These are phyloP conservation scores for Zostera marina DNA, from an alignment of 116 monocot species.

Conservation along the genomic window DNA sequence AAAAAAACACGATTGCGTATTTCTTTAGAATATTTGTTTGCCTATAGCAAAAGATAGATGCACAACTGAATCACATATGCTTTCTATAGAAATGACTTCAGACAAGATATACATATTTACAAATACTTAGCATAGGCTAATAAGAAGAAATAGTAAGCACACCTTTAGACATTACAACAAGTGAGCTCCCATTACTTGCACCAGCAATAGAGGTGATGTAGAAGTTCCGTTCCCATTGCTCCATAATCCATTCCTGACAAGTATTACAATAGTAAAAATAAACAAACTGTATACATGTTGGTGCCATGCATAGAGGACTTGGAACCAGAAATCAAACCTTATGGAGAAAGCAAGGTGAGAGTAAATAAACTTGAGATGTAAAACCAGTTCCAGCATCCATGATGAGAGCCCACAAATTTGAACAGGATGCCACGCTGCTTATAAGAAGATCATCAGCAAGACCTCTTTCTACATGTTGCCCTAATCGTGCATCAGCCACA, in stretches of 20 bases:
- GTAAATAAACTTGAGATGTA: constrained; percentile 77
- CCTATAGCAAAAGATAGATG: too few relatives aligned
- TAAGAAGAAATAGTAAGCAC: constrained; percentile 13
- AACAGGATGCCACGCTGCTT: constrained; percentile 76
- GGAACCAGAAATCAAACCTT: constrained; percentile 32
- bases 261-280: background rate
- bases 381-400: constrained; percentile 98
- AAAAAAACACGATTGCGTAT: background rate
- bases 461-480: constrained; percentile 78
- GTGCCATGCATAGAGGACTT: background rate
- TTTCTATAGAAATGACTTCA: background rate
- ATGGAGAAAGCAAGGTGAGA: constrained; percentile 64
- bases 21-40: background rate
- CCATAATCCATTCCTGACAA: constrained; percentile 89
- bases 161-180: constrained; percentile 99
- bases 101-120: background rate
- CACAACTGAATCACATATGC: background rate
- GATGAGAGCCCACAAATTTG: constrained; percentile 91
- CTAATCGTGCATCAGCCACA: constrained; percentile 70
- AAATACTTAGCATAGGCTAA: background rate
- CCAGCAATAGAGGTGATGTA: constrained; percentile 93
- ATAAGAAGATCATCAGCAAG: constrained; percentile 80
- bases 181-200: constrained; percentile 73
- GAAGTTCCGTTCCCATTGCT: constrained; percentile 93
- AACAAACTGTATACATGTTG: background rate